A percentile compares a stretch with the other conserved stretches of the same genome.
phyloP scores from a whole-genome alignment of 2,329 filamentous ascomycete species.

The Arthroderma uncinatum region DNA sequence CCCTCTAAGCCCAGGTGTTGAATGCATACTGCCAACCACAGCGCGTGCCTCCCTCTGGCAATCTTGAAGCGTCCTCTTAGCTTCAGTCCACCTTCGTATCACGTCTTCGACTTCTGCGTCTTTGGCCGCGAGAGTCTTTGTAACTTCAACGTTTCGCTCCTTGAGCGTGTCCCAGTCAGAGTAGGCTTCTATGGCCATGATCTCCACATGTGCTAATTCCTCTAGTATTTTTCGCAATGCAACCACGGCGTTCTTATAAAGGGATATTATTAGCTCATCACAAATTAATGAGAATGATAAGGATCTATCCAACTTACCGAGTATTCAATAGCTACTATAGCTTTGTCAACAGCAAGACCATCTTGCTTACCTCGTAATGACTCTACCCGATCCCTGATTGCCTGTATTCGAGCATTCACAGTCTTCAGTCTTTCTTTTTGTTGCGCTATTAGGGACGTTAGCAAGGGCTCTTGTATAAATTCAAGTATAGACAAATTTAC shows the following conservation, averaged over 20 bases:
- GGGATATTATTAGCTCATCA: not conserved
- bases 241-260: slow-evolving; percentile 36
- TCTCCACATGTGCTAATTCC: slow-evolving; percentile 55
- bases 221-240: slow-evolving; percentile 51
- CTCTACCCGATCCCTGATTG: slow-evolving; percentile 39
- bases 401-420: slow-evolving; percentile 30
- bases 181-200: slow-evolving; percentile 65
- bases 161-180: slow-evolving; percentile 67
- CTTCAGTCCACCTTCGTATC: slow-evolving; percentile 9
- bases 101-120: slow-evolving; percentile 23
- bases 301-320: slow-evolving; percentile 38
- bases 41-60: slow-evolving; percentile 14
- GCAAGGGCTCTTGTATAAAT: slow-evolving; percentile 7
- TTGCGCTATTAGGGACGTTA: slow-evolving; percentile 28
- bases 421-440: slow-evolving; percentile 38
- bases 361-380: slow-evolving; percentile 47
- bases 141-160: slow-evolving; percentile 51
- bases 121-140: slow-evolving; percentile 32
- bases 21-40: slow-evolving; percentile 18
- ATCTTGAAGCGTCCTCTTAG: slow-evolving; percentile 13
- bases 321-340: slow-evolving; percentile 45
- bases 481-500: slow-evolving; percentile 37
- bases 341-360: slow-evolving; percentile 45
- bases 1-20: not conserved
- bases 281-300: not conserved